Conservation (phyloP, 1,284 basidiomycete species). For the Crucibulum parvulum region DNA sequence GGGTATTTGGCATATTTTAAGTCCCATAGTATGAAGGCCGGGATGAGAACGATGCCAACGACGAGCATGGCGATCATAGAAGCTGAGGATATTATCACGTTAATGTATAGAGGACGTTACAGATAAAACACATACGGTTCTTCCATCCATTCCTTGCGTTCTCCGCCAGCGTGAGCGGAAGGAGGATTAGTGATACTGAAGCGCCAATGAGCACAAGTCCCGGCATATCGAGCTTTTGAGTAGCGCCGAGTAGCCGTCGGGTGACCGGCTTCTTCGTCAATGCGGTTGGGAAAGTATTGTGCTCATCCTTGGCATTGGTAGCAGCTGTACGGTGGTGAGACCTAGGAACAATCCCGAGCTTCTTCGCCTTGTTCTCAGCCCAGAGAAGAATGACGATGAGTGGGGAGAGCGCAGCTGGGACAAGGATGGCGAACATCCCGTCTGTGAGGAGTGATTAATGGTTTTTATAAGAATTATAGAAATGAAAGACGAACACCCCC, state of each 20-base stretch:
- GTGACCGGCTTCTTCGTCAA: slow-evolving; percentile 4
- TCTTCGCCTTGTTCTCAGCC: slow-evolving; percentile 72
- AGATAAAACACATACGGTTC: slow-evolving; percentile 42
- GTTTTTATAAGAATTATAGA: not conserved
- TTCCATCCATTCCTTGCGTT: slow-evolving; percentile 49
- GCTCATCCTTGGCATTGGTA: not conserved
- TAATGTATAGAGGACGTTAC: not conserved
- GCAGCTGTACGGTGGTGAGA: too few relatives aligned
- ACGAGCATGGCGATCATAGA: slow-evolving; percentile 64
- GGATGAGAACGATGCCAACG: slow-evolving; percentile 53
- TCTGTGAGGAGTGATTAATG: slow-evolving; percentile 41
- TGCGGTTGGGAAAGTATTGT: not conserved
- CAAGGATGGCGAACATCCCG: slow-evolving; percentile 72
- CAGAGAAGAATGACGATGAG: slow-evolving; percentile 74
- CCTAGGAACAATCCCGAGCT: slow-evolving; percentile 46
- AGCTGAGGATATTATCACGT: slow-evolving; percentile 33
- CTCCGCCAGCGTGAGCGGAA: slow-evolving; percentile 68
- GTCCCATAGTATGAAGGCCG: slow-evolving; percentile 56
- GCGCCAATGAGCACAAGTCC: slow-evolving; percentile 74
- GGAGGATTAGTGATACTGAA: slow-evolving; percentile 66
- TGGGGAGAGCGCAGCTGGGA: slow-evolving; percentile 60
- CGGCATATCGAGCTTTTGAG: slow-evolving; percentile 64
- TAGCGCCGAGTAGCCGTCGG: slow-evolving; percentile 34
- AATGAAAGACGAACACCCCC: slow-evolving; percentile 62
- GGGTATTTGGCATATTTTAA: slow-evolving; percentile 55